A percentile compares a stretch with the other conserved stretches of the same genome.
These are phyloP conservation scores for Chlorella sp. DNA, from an alignment of 139 green algal genomes.

Conservation along the genomic window DNA sequence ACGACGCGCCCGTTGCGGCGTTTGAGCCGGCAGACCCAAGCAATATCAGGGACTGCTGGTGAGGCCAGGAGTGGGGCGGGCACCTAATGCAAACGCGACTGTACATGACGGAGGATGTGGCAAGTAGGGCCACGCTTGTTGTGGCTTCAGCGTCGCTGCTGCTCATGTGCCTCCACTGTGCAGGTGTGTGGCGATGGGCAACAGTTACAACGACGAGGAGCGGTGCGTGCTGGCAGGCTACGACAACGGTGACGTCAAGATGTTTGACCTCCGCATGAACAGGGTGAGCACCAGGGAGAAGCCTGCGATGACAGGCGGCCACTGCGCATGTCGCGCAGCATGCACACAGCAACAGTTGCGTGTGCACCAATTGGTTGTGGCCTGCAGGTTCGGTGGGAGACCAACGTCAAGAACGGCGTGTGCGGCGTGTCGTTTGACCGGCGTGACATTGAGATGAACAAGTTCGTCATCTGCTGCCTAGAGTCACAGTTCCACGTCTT, in stretches of 20 bases:
- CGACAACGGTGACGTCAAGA: slow-evolving; percentile 81
- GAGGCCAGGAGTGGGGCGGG: neutral
- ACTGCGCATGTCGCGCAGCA: neutral
- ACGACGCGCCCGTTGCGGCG: slow-evolving; percentile 66
- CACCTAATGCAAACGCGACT: no score
- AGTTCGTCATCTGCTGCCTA: slow-evolving; percentile 78
- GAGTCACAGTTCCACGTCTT: slow-evolving; percentile 78
- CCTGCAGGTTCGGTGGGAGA: slow-evolving; percentile 69
- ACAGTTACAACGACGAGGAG: slow-evolving; percentile 78
- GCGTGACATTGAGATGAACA: slow-evolving; percentile 94
- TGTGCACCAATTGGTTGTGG: no score
- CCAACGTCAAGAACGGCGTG: slow-evolving; percentile 83
- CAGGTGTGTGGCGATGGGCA: slow-evolving; percentile 73
- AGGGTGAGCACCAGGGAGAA: slow-evolving; percentile 38
- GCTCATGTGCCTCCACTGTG: no score
- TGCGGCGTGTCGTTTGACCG: slow-evolving; percentile 85
- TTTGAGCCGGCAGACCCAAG: slow-evolving; percentile 68
- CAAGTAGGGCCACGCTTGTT: no score
- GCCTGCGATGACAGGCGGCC: slow-evolving; percentile 33
- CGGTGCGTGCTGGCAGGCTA: slow-evolving; percentile 81
- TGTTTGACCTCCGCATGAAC: slow-evolving; percentile 77
- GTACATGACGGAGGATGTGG: no score
- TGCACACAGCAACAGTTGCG: neutral
- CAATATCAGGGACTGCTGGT: slow-evolving; percentile 77
- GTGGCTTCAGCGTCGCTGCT: no score